Base-by-base conservation (phyloP, 1,139 yeast species). In the Scheffersomyces parashehatae region DNA sequence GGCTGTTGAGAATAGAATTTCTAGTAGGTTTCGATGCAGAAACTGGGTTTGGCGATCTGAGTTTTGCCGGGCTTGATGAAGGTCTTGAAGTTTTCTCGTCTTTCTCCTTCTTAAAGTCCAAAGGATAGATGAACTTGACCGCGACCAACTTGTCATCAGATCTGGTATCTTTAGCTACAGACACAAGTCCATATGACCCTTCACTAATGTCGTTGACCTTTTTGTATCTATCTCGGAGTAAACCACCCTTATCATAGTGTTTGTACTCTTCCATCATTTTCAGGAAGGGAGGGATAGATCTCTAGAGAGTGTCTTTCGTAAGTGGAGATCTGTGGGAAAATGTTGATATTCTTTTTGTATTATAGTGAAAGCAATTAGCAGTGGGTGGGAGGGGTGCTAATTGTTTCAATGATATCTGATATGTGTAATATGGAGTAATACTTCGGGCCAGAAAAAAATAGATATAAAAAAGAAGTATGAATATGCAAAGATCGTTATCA, bases 121-220 rank as follows among this genome's bases (percentile, higher is more conserved):
- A 59, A 0, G 82, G 81, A 44, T 78, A 77, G 49, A 90, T 85
- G 61, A 88, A 88, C 65, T 91, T 91, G 50, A 91, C 83, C 3
- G 97, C 97, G 29, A 87, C 96, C 43, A 87, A 66, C 42, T 73
- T 68, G 51, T 79, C 70, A 39, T 72, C 66, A 28, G 69, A 60
- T 35, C 60, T 54, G 5, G 77, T 70, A 62, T 91, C 97, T 56
- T 82, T 83, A 5, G 97, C 97, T 29, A 91, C 76, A 1, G 96
- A 84, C 8, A 91, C 98, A 42, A 87, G 79, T 36, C 98, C 98
- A 64, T 89, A 91, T 0, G 97, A 89, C 31, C 98, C 98, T 64
- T 88, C 93, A 62, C 93, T 88, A 47, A 91, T 81, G 58, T 86
- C 91, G 43, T 85, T 82, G 12, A 89, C 77, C 57, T 85, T 83